Base-by-base conservation (phyloP, 768 basidiomycete genomes). In the Mycena chlorophos region DNA sequence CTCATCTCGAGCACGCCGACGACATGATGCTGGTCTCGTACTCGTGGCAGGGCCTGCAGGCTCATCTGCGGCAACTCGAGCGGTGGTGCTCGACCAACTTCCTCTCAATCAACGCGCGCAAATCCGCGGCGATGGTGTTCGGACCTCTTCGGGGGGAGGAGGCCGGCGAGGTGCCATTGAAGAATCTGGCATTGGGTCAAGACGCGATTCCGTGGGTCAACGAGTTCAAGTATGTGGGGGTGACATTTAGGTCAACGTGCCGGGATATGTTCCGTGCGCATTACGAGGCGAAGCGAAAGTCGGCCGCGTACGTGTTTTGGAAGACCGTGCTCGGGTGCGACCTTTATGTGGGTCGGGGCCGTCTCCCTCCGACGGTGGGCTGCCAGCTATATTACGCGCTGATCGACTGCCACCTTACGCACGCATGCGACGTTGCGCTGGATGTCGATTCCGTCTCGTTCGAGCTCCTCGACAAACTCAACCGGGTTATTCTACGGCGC, bases 61-160 rank as follows among this genome's bases (percentile, higher is more conserved):
- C n/a, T n/a, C n/a, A n/a, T n/a, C n/a, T n/a, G n/a, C n/a, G n/a
- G n/a, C n/a, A n/a, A n/a, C n/a, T n/a, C n/a, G n/a, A n/a, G n/a
- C n/a, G n/a, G n/a, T 65, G 64, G 64, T 65, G 64, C 29, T 14
- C 25, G 2, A n/a, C 8, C 28, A 61, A 62, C 55, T 59, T 57
- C 52, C 38, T 64, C 40, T 4, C 49, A 19, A 46, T 62, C 22
- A 64, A 63, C 39, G 48, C 27, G 3, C 29, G 16, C 17, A 66
- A 66, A 49, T 56, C 65, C 5, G 17, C 22, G 6, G 39, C 48
- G 19, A 62, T 64, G 57, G 30, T 60, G 5, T 64, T 64, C 42
- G 65, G 60, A 12, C 60, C 52, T 2, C 23, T 61, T 12, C 59
- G 51, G n/a, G 19, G 12, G 39, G 12, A 19, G 39, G 20, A 13